Conservation (phyloP, 2,329 filamentous ascomycete genomes). For the Sporothrix luriei region DNA sequence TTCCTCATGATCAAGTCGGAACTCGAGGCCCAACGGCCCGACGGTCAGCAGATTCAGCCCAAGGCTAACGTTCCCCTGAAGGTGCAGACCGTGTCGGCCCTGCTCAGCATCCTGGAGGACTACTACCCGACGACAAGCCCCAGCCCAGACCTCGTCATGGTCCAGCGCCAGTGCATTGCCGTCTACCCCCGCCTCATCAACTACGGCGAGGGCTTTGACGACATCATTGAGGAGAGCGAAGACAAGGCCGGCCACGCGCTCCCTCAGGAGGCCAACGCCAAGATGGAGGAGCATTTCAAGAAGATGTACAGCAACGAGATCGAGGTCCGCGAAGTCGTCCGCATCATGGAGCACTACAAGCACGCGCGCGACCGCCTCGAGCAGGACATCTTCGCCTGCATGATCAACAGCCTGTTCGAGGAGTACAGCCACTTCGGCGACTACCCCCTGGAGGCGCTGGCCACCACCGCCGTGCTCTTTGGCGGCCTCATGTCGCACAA, state of each 20-base stretch:
- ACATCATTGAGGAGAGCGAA: slow-evolving; percentile 85
- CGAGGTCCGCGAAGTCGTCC: slow-evolving; percentile 82
- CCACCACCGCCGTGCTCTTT: slow-evolving; percentile 94
- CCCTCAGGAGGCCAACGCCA: slow-evolving; percentile 74
- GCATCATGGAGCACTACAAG: slow-evolving; percentile 83
- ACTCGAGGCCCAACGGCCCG: slow-evolving; percentile 73
- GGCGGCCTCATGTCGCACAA: slow-evolving; percentile 95
- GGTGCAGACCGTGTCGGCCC: slow-evolving; percentile 79
- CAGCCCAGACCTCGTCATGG: slow-evolving; percentile 69
- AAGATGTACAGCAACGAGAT: slow-evolving; percentile 95
- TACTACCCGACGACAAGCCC: slow-evolving; percentile 60
- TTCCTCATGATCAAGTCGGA: slow-evolving; percentile 85
- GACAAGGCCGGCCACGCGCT: slow-evolving; percentile 80
- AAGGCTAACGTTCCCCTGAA: slow-evolving; percentile 74
- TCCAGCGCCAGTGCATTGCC: slow-evolving; percentile 87
- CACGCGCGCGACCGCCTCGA: slow-evolving; percentile 79
- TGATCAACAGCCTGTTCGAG: slow-evolving; percentile 97
- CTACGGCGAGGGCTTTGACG: slow-evolving; percentile 89
- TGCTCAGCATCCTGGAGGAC: slow-evolving; percentile 78
- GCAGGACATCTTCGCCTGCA: slow-evolving; percentile 95
- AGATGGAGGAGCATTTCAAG: slow-evolving; percentile 98
- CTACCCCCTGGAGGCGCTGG: slow-evolving; percentile 93
- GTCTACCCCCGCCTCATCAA: slow-evolving; percentile 95
- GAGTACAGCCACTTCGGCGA: slow-evolving; percentile 95
- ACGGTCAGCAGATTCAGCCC: slow-evolving; percentile 47